Conservation (phyloP, 2,329 filamentous ascomycete genomes). For the Diaporthe destruens region DNA sequence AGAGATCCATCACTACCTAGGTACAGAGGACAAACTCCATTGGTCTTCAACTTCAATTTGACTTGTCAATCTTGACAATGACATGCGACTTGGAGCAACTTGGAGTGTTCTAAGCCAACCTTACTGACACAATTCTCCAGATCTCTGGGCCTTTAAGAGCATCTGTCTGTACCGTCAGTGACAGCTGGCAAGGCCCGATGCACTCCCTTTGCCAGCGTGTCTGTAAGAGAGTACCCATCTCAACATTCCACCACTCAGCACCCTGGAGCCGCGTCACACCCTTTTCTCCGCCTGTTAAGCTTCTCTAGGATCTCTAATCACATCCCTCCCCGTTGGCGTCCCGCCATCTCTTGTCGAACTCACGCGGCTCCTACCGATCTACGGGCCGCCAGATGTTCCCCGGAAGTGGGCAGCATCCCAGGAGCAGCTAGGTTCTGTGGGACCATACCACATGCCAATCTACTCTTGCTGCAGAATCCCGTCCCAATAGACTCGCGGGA, state of each 20-base stretch:
- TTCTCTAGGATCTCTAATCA: not conserved
- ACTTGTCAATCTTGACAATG: not conserved
- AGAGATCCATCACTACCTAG: no score
- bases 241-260: not conserved
- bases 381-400: not conserved
- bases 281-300: not conserved
- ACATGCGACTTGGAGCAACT: not conserved
- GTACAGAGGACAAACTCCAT: no score
- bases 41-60: not conserved
- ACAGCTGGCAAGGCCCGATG: not conserved
- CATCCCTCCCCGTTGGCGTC: not conserved
- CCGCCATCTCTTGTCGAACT: not conserved
- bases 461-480: not conserved
- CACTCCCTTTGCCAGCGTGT: not conserved
- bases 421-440: not conserved
- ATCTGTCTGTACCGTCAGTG: not conserved
- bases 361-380: slow-evolving; percentile 1
- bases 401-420: not conserved
- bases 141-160: not conserved
- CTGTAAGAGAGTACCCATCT: slow-evolving; percentile 9
- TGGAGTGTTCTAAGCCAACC: not conserved
- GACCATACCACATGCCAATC: no score
- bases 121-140: not conserved
- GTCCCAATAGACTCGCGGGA: not conserved
- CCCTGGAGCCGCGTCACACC: not conserved